A percentile compares a stretch with the other conserved stretches of the same genome.
Conservation (phyloP, 140 eudicot genomes). For the Oenanthe javanica region DNA sequence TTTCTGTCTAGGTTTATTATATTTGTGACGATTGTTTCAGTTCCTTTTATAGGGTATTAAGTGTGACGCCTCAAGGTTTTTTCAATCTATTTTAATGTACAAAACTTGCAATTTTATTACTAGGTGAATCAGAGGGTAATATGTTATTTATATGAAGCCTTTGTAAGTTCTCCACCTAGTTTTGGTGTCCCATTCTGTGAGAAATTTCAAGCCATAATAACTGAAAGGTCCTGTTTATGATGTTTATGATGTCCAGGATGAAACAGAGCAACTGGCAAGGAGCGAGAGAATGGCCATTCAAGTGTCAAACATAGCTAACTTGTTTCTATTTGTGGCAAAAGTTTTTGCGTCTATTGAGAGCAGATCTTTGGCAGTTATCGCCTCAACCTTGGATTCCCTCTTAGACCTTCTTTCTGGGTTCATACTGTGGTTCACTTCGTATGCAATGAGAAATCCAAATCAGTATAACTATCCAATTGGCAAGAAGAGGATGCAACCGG, state of each 20-base stretch:
- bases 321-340: constrained; percentile 69
- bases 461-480: constrained; percentile 82
- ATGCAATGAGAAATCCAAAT: constrained; percentile 80
- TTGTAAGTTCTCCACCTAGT: too few species aligned
- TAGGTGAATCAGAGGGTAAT: not conserved
- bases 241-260: constrained; percentile 44
- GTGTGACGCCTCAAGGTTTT: not conserved
- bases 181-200: not conserved
- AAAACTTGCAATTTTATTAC: not conserved
- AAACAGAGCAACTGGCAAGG: constrained; percentile 55
- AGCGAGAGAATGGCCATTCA: constrained; percentile 67
- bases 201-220: not conserved
- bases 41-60: not conserved
- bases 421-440: constrained; percentile 77
- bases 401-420: constrained; percentile 83
- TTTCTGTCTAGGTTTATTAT: not conserved
- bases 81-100: not conserved
- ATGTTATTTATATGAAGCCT: not conserved
- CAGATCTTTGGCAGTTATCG: constrained; percentile 85
- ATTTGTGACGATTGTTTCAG: not conserved
- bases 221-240: not conserved
- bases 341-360: constrained; percentile 74
- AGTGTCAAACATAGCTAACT: constrained; percentile 60
- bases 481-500: constrained; percentile 87
- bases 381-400: constrained; percentile 79